Evolutionary conservation across 495 filamentous ascomycete genomes (phyloP).

Genomic region (Lophiostoma macrostomum): DNA sequence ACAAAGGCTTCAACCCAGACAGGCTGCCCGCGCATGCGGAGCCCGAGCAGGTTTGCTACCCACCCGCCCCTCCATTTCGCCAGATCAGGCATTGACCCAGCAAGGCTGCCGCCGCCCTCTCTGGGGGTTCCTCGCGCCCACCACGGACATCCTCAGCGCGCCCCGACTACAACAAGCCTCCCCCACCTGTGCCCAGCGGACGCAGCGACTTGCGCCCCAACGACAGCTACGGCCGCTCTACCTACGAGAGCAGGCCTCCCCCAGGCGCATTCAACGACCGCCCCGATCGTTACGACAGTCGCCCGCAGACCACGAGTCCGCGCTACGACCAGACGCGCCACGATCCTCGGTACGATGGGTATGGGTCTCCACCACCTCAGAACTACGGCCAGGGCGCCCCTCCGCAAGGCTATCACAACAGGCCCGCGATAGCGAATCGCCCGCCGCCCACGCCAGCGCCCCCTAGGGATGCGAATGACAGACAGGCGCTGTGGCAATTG

Average conservation of each 20-base stretch:
- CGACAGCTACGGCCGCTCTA: conserved; percentile 31
- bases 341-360: conserved; percentile 40
- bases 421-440: conserved; percentile 55
- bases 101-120: conserved; percentile 30
- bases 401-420: conserved; percentile 43
- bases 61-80: neutral
- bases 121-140: conserved; percentile 18
- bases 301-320: conserved; percentile 38
- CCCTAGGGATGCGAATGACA: conserved; percentile 60
- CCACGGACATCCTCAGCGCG: conserved; percentile 24
- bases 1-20: conserved; percentile 89
- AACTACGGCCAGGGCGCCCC: conserved; percentile 60
- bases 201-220: conserved; percentile 27
- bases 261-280: conserved; percentile 31
- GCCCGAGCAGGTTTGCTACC: conserved; percentile 70
- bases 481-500: conserved; percentile 68
- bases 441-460: conserved; percentile 66
- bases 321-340: conserved; percentile 42
- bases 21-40: conserved; percentile 96
- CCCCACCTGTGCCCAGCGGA: conserved; percentile 28
- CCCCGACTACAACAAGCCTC: conserved; percentile 40
- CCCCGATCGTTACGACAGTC: conserved; percentile 23
- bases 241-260: conserved; percentile 32
- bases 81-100: conserved; percentile 11
- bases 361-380: conserved; percentile 53